phyloP scores from a whole-genome alignment of 2,329 filamentous ascomycete species.

The Fusarium buxicola region DNA sequence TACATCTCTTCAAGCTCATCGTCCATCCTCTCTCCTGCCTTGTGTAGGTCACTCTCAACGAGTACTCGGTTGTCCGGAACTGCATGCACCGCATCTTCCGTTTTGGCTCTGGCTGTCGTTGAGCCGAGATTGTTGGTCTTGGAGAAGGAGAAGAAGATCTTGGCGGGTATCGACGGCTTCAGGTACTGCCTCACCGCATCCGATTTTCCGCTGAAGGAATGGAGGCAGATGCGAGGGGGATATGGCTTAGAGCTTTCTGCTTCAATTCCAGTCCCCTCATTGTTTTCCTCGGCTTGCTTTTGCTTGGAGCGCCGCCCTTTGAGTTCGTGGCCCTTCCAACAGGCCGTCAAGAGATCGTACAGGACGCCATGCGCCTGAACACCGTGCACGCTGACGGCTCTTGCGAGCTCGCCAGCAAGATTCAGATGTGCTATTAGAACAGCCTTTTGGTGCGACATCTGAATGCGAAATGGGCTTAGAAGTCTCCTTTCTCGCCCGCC shows the following conservation, averaged over 20 bases:
- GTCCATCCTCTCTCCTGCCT: constrained; percentile 84
- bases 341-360: constrained; percentile 69
- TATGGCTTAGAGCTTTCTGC: constrained; percentile 57
- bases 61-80: constrained; percentile 82
- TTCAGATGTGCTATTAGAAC: constrained; percentile 73
- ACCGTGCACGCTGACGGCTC: constrained; percentile 74
- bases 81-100: constrained; percentile 72
- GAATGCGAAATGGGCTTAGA: constrained; percentile 73
- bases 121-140: constrained; percentile 78
- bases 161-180: constrained; percentile 74
- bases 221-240: constrained; percentile 87
- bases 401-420: constrained; percentile 73
- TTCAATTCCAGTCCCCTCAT: constrained; percentile 47
- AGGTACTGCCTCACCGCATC: constrained; percentile 82
- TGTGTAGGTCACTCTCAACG: constrained; percentile 88
- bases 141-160: constrained; percentile 89
- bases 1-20: constrained; percentile 76
- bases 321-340: constrained; percentile 74
- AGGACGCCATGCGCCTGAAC: constrained; percentile 78
- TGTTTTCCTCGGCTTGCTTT: constrained; percentile 27
- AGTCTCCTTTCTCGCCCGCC: constrained; percentile 75
- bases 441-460: constrained; percentile 71
- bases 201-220: constrained; percentile 84
- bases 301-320: constrained; percentile 61
- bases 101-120: constrained; percentile 57